A percentile compares a stretch with the other conserved stretches of the same genome.
phyloP scores from a whole-genome alignment of 2,329 filamentous ascomycete species.

The Scedosporium boydii region DNA sequence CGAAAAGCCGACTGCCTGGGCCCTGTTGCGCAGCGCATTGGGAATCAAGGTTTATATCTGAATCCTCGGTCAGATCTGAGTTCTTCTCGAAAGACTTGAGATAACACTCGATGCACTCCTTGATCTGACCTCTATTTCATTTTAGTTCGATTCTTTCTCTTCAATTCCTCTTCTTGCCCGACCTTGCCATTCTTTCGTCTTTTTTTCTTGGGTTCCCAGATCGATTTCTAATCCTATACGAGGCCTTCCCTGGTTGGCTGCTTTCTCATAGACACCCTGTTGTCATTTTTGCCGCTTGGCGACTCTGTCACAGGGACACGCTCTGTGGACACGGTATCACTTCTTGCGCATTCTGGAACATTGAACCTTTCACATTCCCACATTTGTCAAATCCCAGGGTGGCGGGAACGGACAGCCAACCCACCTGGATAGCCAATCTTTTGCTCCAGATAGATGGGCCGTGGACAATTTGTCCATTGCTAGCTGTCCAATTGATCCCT shows the following conservation, averaged over 20 bases:
- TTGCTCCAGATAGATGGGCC: not conserved
- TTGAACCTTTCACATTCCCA: not conserved
- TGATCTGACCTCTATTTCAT: not conserved
- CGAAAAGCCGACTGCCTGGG: not conserved
- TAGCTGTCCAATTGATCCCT: not conserved
- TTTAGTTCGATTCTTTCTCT: not conserved
- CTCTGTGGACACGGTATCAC: not conserved
- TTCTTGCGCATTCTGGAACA: not conserved
- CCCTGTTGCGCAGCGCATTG: not conserved
- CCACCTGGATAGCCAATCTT: not conserved
- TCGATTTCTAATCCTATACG: not conserved
- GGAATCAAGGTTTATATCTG: not conserved
- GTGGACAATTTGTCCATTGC: not conserved
- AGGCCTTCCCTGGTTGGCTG: not conserved
- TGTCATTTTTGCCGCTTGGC: not conserved
- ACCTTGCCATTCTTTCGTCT: not conserved
- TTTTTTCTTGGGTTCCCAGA: not conserved
- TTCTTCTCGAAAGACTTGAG: not conserved
- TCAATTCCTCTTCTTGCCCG: not conserved
- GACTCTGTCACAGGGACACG: too few species aligned
- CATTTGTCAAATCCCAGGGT: not conserved
- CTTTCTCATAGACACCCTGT: not conserved
- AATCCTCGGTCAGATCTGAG: not conserved
- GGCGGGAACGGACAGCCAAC: not conserved
- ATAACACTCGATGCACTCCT: not conserved